Conservation (phyloP, 192 early-diverging fungal species). For the Kappamyces sp. region DNA sequence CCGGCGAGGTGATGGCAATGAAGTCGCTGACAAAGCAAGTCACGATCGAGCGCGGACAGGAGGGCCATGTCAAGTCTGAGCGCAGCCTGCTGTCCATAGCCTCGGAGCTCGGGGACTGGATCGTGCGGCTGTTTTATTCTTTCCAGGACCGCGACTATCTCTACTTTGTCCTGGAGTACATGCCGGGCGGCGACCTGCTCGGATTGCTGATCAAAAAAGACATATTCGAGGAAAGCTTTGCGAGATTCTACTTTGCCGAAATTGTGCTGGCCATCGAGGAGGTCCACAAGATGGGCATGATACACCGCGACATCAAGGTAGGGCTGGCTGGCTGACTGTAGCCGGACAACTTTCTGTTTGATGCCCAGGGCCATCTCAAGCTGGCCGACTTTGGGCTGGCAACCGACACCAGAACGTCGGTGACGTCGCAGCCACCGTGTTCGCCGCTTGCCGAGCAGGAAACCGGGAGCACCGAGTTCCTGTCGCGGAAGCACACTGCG, state of each 20-base stretch:
- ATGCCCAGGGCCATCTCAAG: conserved; percentile 59
- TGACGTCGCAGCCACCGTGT: conserved; percentile 51
- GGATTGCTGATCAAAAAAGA: conserved; percentile 44
- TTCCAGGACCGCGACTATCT: conserved; percentile 48
- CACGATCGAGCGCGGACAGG: conserved; percentile 35
- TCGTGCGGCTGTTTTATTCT: conserved; percentile 39
- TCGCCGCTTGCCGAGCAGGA: conserved; percentile 22
- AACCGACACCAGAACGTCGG: conserved; percentile 57
- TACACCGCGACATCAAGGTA: conserved; percentile 63
- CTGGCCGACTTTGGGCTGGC: conserved; percentile 68
- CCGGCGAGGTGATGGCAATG: conserved; percentile 48
- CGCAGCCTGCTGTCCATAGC: conserved; percentile 35
- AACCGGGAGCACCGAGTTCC: conserved; percentile 20
- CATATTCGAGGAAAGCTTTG: conserved; percentile 45
- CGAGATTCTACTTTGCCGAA: conserved; percentile 40
- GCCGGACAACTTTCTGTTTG: conserved; percentile 71
- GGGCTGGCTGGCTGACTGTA: conserved; percentile 8
- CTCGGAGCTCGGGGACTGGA: conserved; percentile 39
- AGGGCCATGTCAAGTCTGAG: conserved; percentile 44
- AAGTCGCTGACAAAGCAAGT: conserved; percentile 39
- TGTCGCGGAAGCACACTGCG: conserved; percentile 28
- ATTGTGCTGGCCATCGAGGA: conserved; percentile 50
- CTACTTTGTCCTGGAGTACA: conserved; percentile 53
- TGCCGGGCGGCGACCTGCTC: conserved; percentile 46
- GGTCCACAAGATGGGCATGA: conserved; percentile 44